Conservation (phyloP, 768 basidiomycete species). For the Phylloporus sp. region DNA sequence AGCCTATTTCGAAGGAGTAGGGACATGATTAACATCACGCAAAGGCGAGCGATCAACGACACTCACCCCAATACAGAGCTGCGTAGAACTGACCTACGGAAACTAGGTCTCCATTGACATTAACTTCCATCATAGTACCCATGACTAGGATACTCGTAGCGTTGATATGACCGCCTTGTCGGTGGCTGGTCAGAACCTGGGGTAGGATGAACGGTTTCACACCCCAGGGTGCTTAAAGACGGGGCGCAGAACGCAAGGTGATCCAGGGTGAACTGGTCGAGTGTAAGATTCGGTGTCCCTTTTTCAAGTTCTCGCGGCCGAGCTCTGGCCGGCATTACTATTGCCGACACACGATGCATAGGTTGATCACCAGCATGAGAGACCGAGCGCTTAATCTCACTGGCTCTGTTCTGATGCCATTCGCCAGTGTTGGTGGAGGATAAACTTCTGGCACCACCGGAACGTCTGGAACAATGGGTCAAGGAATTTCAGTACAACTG, state of each 20-base stretch:
- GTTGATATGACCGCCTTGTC: neutral
- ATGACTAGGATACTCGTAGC: neutral
- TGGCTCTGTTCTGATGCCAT: no score
- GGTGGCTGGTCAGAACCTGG: neutral
- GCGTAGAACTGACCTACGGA: conserved; percentile 9
- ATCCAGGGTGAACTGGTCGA: neutral
- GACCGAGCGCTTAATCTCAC: neutral
- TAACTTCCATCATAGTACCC: conserved; percentile 3
- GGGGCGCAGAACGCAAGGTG: neutral
- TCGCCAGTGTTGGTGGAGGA: no score
- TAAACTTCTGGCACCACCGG: no score
- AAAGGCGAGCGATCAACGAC: neutral
- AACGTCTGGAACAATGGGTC: no score
- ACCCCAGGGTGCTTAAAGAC: neutral
- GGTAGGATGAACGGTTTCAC: neutral
- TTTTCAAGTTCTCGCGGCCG: conserved; percentile 3
- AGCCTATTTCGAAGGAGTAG: conserved; percentile 2
- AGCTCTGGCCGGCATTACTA: no score
- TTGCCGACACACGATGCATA: neutral
- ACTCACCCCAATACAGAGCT: conserved; percentile 18
- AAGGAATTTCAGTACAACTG: neutral
- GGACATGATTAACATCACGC: neutral
- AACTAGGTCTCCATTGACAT: neutral
- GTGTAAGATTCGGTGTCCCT: neutral
- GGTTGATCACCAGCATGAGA: neutral